A percentile compares a stretch with the other conserved stretches of the same genome.
These are phyloP conservation scores for Craterostigma plantagineum DNA, from an alignment of 257 asterid species.

Conservation along the genomic window DNA sequence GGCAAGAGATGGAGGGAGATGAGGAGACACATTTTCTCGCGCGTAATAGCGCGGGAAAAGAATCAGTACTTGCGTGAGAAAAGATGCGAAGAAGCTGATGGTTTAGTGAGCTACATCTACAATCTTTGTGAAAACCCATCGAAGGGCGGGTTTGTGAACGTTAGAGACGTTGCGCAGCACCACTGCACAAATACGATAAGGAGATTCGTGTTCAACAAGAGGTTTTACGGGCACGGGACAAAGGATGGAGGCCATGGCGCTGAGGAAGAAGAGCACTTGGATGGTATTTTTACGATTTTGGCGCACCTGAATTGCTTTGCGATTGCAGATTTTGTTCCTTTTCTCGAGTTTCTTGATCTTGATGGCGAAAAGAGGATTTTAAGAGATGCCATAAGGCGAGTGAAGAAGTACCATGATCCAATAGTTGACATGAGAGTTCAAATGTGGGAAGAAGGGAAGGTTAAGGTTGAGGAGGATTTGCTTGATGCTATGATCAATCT, in stretches of 20 bases:
- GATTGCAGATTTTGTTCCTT: constrained; percentile 16
- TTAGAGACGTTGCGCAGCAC: background rate
- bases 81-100: background rate
- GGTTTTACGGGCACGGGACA: background rate
- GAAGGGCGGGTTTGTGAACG: background rate
- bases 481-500: constrained; percentile 18
- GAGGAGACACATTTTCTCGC: too few relatives aligned
- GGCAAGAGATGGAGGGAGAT: background rate
- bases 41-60: background rate
- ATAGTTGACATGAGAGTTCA: constrained; percentile 12
- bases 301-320: constrained; percentile 1
- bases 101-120: background rate
- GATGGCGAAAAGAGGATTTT: constrained; percentile 16
- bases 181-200: background rate
- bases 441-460: constrained; percentile 18
- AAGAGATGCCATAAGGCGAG: background rate
- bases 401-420: constrained; percentile 12
- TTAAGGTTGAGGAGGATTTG: constrained; percentile 12
- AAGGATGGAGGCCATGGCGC: background rate
- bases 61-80: background rate
- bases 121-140: background rate
- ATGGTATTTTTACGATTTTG: constrained; percentile 5
- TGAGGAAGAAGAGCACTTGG: background rate
- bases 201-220: background rate
- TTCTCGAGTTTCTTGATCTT: constrained; percentile 13